These are phyloP conservation scores for Sclerotinia nivalis DNA, from an alignment of 2,329 filamentous ascomycete genomes.

Conservation along the genomic window DNA sequence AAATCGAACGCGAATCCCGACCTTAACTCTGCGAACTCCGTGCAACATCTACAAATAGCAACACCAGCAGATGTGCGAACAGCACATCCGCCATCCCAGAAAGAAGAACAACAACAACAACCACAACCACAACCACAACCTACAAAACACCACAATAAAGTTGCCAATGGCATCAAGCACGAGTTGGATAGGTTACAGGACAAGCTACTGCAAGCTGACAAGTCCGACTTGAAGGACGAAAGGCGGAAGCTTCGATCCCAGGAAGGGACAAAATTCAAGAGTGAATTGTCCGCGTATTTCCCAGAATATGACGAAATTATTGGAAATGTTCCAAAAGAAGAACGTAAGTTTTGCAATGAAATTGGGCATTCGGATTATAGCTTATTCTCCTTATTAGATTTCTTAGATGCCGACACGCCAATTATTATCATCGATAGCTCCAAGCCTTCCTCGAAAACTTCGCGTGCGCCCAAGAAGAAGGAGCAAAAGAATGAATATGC, in stretches of 20 bases:
- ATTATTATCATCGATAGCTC: constrained; percentile 67
- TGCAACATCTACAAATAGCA: constrained; percentile 26
- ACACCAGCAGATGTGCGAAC: constrained; percentile 24
- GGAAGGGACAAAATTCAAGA: constrained; percentile 83
- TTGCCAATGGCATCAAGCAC: constrained; percentile 61
- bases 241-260: constrained; percentile 82
- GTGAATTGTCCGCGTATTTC: constrained; percentile 87
- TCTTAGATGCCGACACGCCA: constrained; percentile 70
- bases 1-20: constrained; percentile 35
- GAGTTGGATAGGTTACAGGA: constrained; percentile 58
- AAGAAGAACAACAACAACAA: constrained; percentile 23
- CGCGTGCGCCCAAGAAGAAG: constrained; percentile 26
- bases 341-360: constrained; percentile 57
- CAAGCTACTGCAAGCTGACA: constrained; percentile 49
- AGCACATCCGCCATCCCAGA: constrained; percentile 26
- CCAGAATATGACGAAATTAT: constrained; percentile 93
- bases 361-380: constrained; percentile 32
- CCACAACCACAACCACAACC: constrained; percentile 30
- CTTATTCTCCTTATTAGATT: constrained; percentile 53
- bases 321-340: constrained; percentile 73
- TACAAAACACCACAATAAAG: constrained; percentile 58
- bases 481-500: constrained; percentile 40
- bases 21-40: constrained; percentile 30
- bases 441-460: constrained; percentile 36
- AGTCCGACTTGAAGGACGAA: constrained; percentile 54